A percentile compares a stretch with the other conserved stretches of the same genome.
phyloP scores from a whole-genome alignment of 2,329 filamentous ascomycete genomes.

The Botrytis fabae region DNA sequence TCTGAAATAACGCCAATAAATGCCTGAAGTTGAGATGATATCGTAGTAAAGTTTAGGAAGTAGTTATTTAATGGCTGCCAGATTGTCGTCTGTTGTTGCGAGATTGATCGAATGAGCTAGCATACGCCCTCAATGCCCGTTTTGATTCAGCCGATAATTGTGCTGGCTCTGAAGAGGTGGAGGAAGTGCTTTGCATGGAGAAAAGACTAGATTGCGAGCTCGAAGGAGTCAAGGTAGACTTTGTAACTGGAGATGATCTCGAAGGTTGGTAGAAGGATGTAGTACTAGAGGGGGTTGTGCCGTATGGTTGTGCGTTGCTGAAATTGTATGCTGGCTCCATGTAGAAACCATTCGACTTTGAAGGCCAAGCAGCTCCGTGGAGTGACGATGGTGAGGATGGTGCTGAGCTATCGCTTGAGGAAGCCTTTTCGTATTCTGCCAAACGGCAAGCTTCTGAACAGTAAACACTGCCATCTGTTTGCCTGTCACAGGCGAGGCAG shows the following conservation, averaged over 20 bases:
- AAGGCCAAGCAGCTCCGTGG: conserved; percentile 51
- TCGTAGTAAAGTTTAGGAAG: conserved; percentile 18
- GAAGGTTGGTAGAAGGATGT: conserved; percentile 49
- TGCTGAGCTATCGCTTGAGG: conserved; percentile 55
- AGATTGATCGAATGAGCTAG: conserved; percentile 79
- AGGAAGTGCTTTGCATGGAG: conserved; percentile 68
- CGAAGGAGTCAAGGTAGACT: conserved; percentile 62
- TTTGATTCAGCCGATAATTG: conserved; percentile 74
- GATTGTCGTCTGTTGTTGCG: conserved; percentile 41
- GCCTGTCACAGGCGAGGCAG: conserved; percentile 91
- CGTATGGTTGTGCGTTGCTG: conserved; percentile 60
- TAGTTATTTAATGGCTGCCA: conserved; percentile 31
- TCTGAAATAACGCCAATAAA: conserved; percentile 32
- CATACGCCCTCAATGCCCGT: conserved; percentile 81
- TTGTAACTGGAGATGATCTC: conserved; percentile 44
- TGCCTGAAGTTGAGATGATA: conserved; percentile 28
- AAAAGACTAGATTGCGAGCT: conserved; percentile 83
- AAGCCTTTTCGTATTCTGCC: conserved; percentile 78
- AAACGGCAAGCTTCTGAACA: conserved; percentile 91
- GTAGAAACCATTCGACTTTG: conserved; percentile 59
- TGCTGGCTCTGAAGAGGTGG: conserved; percentile 51
- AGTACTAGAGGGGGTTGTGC: conserved; percentile 46
- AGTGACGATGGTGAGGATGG: conserved; percentile 55
- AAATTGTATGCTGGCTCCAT: conserved; percentile 78
- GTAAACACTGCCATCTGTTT: conserved; percentile 79